Base-by-base conservation (phyloP, 2,329 filamentous ascomycete species). In the Cryphonectria naterciae region DNA sequence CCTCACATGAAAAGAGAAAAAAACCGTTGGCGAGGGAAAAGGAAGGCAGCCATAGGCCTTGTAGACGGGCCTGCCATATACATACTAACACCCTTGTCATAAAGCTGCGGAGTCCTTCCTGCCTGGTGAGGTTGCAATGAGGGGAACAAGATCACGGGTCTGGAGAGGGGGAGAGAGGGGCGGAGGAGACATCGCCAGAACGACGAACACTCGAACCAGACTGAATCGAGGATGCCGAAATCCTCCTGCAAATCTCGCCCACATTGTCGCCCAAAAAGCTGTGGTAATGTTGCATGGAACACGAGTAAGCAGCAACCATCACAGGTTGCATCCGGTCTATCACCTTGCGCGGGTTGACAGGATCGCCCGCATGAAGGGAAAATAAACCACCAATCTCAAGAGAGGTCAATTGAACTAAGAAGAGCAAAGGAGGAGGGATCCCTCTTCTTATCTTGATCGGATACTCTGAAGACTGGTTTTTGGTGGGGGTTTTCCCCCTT, bases 241-340 rank as follows among this genome's bases (percentile, higher is more conserved):
- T 49, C 46, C 46, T n/a, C 46, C 6, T 61, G 58, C 19, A 61
- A 22, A 22, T n/a, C 56, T 22, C 35, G 32, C 28, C 17, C 32
- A 32, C 56, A 19, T 37, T 37, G 32, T 39, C 58, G 22, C 58
- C 8, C 13, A 22, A 25, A 19, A 32, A 4, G 46, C 54, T 58
- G 2, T 39, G 35, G 58, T 19, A n/a, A 52, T 52, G 63, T 65
- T 65, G 46, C 63, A 52, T 37, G 43, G 46, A 28, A 32, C 54
- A 58, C 54, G 25, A 32, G 25, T 32, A 58, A 58, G 54, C 25
- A 32, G 63, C 28, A 52, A 32, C 60, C 25, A 65, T 65, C 43
- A 17, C 46, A 43, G n/a, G 61, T 63, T 63, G 39, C 61, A 63
- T 63, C 46, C 46, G 63, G 63, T 46, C 43, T 65, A 65, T 54